Base-by-base conservation (phyloP, 2,329 filamentous ascomycete genomes). In the Talaromyces rugulosus region DNA sequence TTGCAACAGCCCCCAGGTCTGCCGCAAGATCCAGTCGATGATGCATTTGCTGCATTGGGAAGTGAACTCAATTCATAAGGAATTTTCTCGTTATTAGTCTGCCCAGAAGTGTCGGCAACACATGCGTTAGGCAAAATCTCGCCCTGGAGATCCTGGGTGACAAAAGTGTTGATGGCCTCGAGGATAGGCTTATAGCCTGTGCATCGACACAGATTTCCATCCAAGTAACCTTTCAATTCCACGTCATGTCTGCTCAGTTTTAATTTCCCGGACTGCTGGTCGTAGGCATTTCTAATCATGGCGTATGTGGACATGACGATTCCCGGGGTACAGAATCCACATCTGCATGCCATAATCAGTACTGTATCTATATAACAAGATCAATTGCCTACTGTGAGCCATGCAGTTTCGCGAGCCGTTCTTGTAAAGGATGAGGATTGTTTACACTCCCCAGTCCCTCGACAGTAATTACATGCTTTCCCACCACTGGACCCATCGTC, bases 401-500 rank as follows among this genome's bases (percentile, higher is more conserved):
- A 23, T 47, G 42, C n/a, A 47, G 42, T 9, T 47, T 47, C 23
- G 95, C 94, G 69, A 99, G 90, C 55, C 95, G 85, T 78, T 98
- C 92, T 74, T 98, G 95, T 2, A 89, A 83, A 2, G 94, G 91
- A 78, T 99, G 95, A 5, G 95, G 95, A 51, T 83, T 86, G 74
- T 94, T 89, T 30, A 91, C 88, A 73, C 89, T 91, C 11, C 95
- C 95, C 70, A 99, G 96, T 6, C 95, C 95, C 77, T 99, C 95
- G 52, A 99, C 88, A 3, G 95, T 99, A 72, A 99, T 93, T 71
- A 98, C 92, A 84, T 99, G 95, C 75, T 99, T 99, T 53, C 95
- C 95, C 74, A 98, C 95, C 50, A 98, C 85, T 70, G 4, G n/a
- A 23, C 42, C 11, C 9, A 23, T n/a, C n/a, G 9, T 47, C 42